These are phyloP conservation scores for Mycotypha africana DNA, from an alignment of 371 early-diverging fungal species.

Conservation along the genomic window DNA sequence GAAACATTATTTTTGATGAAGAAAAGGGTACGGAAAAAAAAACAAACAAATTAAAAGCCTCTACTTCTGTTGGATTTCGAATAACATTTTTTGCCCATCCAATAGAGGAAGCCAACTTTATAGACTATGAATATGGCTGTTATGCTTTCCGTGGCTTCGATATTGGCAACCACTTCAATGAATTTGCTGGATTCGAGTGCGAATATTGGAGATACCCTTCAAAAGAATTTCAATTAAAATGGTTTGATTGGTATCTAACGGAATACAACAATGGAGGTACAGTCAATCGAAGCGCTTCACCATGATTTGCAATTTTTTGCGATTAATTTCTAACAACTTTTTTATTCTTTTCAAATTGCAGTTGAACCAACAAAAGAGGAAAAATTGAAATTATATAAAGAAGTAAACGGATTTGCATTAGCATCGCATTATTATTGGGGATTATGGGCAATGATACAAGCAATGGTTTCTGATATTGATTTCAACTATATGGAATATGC, in stretches of 20 bases:
- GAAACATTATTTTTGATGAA: slow-evolving; percentile 79
- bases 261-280: slow-evolving; percentile 32
- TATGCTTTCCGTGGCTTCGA: slow-evolving; percentile 87
- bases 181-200: slow-evolving; percentile 93
- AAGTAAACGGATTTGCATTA: slow-evolving; percentile 79
- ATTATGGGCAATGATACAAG: slow-evolving; percentile 89
- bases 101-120: slow-evolving; percentile 59
- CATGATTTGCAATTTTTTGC: too few species aligned
- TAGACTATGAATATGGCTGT: slow-evolving; percentile 93
- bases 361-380: slow-evolving; percentile 40
- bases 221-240: slow-evolving; percentile 62
- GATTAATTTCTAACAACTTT: too few species aligned
- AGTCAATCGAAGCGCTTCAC: too few species aligned
- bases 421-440: slow-evolving; percentile 94
- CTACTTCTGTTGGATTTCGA: too few species aligned
- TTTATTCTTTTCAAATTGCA: too few species aligned
- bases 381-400: slow-evolving; percentile 58
- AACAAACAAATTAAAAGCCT: too few species aligned
- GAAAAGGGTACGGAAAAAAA: slow-evolving; percentile 40
- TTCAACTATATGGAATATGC: slow-evolving; percentile 93
- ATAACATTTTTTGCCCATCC: neutral
- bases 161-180: slow-evolving; percentile 94
- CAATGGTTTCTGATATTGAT: slow-evolving; percentile 81
- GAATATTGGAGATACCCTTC: slow-evolving; percentile 82
- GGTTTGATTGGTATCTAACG: slow-evolving; percentile 64